phyloP scores from a whole-genome alignment of 768 basidiomycete genomes.

The Wakefieldia striispora region DNA sequence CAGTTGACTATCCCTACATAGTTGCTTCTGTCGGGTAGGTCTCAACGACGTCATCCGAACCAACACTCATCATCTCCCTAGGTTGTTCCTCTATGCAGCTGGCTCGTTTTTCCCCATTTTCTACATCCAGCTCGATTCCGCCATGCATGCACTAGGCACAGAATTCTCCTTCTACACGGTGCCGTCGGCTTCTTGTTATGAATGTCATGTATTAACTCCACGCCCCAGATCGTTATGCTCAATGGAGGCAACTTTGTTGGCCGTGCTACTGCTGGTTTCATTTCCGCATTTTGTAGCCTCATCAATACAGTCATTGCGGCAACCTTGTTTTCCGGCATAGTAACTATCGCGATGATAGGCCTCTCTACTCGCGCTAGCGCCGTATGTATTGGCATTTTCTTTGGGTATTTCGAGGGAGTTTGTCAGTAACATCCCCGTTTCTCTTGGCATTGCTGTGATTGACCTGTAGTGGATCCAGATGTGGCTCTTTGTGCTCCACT shows the following conservation, averaged over 20 bases:
- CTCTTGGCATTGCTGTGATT: neutral
- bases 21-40: constrained; percentile 24
- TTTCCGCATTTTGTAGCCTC: constrained; percentile 41
- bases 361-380: constrained; percentile 38
- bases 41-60: neutral
- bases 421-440: constrained; percentile 27
- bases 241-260: constrained; percentile 37
- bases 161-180: constrained; percentile 58
- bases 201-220: neutral
- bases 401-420: constrained; percentile 51
- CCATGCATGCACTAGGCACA: constrained; percentile 43
- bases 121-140: constrained; percentile 56
- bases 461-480: constrained; percentile 25
- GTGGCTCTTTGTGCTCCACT: constrained; percentile 42
- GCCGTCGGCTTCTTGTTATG: constrained; percentile 4
- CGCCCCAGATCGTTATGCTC: constrained; percentile 36
- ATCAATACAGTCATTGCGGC: constrained; percentile 42
- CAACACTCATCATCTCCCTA: constrained; percentile 1
- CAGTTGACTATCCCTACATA: constrained; percentile 22
- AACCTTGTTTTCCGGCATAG: constrained; percentile 32
- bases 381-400: constrained; percentile 39
- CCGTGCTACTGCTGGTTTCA: constrained; percentile 34
- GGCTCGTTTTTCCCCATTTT: constrained; percentile 49
- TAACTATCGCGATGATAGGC: constrained; percentile 44
- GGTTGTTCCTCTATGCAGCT: constrained; percentile 21